These are phyloP conservation scores for Pachysolen tannophilus DNA, from an alignment of 805 yeast genomes.

Conservation along the genomic window DNA sequence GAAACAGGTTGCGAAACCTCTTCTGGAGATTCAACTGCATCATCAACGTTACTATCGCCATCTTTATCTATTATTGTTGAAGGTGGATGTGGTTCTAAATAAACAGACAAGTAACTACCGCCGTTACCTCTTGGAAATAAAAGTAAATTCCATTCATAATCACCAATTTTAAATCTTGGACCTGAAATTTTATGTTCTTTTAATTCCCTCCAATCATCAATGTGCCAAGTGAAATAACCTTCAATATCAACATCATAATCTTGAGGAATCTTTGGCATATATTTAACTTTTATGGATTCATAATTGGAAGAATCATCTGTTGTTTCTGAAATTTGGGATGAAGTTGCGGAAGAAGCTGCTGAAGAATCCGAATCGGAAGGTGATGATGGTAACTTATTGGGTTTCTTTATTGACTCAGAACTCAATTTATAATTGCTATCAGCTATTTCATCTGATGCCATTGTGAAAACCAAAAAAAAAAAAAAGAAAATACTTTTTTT, in stretches of 20 bases:
- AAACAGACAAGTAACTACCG: slow-evolving; percentile 55
- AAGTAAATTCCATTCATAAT: slow-evolving; percentile 58
- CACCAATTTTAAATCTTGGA: slow-evolving; percentile 49
- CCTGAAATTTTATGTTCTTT: slow-evolving; percentile 28
- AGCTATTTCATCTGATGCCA: too few species aligned
- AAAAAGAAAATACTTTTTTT: too few species aligned
- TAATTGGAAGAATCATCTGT: slow-evolving; percentile 15
- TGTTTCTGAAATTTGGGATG: slow-evolving; percentile 16
- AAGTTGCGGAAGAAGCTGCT: slow-evolving; percentile 16
- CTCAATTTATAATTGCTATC: too few species aligned
- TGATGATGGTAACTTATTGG: too few species aligned
- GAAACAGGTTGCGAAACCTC: neutral
- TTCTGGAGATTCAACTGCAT: neutral
- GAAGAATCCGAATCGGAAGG: too few species aligned
- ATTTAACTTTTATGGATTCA: slow-evolving; percentile 12
- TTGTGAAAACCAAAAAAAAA: too few species aligned
- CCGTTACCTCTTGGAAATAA: slow-evolving; percentile 74
- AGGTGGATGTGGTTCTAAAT: slow-evolving; percentile 67
- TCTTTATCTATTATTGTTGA: slow-evolving; percentile 6
- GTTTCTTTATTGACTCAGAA: too few species aligned
- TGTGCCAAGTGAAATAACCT: slow-evolving; percentile 31
- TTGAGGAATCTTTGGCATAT: slow-evolving; percentile 19
- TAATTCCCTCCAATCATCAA: slow-evolving; percentile 21
- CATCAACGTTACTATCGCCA: slow-evolving; percentile 2
- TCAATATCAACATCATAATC: slow-evolving; percentile 23